phyloP scores from a whole-genome alignment of 2,329 filamentous ascomycete species.

The Diaporthe vexans region DNA sequence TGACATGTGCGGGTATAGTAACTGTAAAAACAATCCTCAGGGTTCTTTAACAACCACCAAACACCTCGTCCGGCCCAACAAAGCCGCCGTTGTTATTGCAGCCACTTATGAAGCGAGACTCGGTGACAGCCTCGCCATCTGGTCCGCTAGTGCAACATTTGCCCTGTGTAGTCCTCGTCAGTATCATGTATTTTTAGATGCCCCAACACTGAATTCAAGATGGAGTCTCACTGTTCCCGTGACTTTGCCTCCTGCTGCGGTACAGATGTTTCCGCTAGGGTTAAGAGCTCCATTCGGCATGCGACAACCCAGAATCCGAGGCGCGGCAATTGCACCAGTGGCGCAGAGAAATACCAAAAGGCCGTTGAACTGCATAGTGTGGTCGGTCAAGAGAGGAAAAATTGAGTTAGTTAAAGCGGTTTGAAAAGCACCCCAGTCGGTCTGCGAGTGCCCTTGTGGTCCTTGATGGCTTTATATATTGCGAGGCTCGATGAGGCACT shows the following conservation, averaged over 20 bases:
- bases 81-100: not conserved
- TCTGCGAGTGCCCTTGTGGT: not conserved
- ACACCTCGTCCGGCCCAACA: not conserved
- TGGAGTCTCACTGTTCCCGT: not conserved
- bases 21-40: too few relatives aligned
- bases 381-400: not conserved
- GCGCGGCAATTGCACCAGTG: not conserved
- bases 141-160: not conserved
- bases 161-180: not conserved
- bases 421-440: not conserved
- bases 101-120: not conserved
- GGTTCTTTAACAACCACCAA: not conserved
- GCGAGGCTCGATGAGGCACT: not conserved
- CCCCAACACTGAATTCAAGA: accelerated
- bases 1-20: too few relatives aligned
- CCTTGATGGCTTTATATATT: not conserved
- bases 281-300: not conserved
- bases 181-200: not conserved
- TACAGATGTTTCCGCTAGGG: not conserved
- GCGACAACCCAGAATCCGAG: not conserved
- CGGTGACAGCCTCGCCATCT: not conserved
- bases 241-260: not conserved
- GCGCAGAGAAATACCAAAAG: not conserved
- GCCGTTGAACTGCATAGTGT: not conserved
- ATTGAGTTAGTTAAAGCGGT: not conserved